A percentile compares a stretch with the other conserved stretches of the same genome.
Conservation (phyloP, 2,329 filamentous ascomycete species). For the Paracamarosporium sp. region DNA sequence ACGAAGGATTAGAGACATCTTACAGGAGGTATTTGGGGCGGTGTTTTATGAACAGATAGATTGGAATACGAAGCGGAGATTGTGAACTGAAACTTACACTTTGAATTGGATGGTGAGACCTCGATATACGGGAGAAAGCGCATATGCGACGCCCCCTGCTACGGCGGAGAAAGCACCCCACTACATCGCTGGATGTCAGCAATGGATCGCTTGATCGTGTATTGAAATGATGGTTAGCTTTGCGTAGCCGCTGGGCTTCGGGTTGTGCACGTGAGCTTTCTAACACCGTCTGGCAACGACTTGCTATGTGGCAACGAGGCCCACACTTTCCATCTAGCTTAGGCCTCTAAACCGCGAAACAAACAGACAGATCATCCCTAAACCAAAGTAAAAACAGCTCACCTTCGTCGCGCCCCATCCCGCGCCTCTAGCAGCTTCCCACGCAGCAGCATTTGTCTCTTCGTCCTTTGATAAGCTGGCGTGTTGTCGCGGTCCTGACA, state of each 20-base stretch:
- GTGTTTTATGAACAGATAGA: not conserved
- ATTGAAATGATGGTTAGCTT: too few relatives aligned
- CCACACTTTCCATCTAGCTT: too few relatives aligned
- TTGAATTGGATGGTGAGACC: constrained; percentile 52
- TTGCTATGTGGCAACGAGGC: too few relatives aligned
- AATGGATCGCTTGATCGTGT: too few relatives aligned
- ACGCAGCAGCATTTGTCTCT: constrained; percentile 73
- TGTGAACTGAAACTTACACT: constrained; percentile 27
- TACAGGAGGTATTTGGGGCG: not conserved
- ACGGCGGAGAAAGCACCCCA: constrained; percentile 73
- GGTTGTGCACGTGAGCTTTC: too few relatives aligned
- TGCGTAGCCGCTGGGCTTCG: too few relatives aligned
- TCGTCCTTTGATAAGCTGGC: constrained; percentile 65
- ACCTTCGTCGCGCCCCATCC: constrained; percentile 70
- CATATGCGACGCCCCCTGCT: constrained; percentile 67
- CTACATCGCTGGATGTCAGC: constrained; percentile 40
- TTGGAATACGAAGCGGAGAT: not conserved
- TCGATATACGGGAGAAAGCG: constrained; percentile 74
- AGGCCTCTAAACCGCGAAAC: too few relatives aligned
- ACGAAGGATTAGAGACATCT: too few relatives aligned
- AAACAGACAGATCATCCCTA: too few relatives aligned
- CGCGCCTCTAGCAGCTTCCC: constrained; percentile 74
- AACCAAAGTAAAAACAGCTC: constrained; percentile 33
- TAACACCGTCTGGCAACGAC: too few relatives aligned
- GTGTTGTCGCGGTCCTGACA: constrained; percentile 53